A percentile compares a stretch with the other conserved stretches of the same genome.
Evolutionary conservation across 75 land plant species (phyloP).

Genomic region (Picea sitchensis): DNA sequence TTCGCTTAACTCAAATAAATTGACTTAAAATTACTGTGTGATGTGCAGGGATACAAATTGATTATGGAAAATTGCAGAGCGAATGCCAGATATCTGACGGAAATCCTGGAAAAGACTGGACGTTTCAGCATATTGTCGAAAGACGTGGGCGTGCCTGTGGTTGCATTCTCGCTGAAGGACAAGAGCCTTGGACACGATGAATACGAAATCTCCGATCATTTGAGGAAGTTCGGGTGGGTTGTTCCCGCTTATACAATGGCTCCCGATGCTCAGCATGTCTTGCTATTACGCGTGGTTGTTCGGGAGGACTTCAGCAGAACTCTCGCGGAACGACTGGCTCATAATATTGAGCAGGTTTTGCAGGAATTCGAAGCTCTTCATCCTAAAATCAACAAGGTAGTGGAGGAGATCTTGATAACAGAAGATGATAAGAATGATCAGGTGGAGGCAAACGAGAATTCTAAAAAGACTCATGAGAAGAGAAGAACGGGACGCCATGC

Average conservation of each 20-base stretch:
- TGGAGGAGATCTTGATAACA: no score
- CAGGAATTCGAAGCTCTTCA: constrained; percentile 25
- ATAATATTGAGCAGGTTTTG: constrained; percentile 34
- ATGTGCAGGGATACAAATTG: constrained; percentile 42
- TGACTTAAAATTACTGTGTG: no score
- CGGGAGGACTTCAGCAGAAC: constrained; percentile 52
- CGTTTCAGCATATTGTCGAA: constrained; percentile 48
- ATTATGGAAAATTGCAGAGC: constrained; percentile 39
- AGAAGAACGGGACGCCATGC: no score
- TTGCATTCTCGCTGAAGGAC: constrained; percentile 44
- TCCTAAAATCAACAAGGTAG: background rate
- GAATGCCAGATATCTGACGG: constrained; percentile 34
- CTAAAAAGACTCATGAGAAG: background rate
- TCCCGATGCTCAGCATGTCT: constrained; percentile 39
- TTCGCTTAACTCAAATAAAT: no score
- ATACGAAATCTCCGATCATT: constrained; percentile 43
- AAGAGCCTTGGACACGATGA: constrained; percentile 21
- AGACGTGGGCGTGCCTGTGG: constrained; percentile 44
- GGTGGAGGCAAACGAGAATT: background rate
- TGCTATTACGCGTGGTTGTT: constrained; percentile 52
- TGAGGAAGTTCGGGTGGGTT: constrained; percentile 51
- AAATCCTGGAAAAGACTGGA: constrained; percentile 33
- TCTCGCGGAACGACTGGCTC: constrained; percentile 37
- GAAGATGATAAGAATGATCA: no score
- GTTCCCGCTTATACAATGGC: constrained; percentile 73